phyloP scores from a whole-genome alignment of 768 basidiomycete genomes.

The Tylopilus subfusipes region DNA sequence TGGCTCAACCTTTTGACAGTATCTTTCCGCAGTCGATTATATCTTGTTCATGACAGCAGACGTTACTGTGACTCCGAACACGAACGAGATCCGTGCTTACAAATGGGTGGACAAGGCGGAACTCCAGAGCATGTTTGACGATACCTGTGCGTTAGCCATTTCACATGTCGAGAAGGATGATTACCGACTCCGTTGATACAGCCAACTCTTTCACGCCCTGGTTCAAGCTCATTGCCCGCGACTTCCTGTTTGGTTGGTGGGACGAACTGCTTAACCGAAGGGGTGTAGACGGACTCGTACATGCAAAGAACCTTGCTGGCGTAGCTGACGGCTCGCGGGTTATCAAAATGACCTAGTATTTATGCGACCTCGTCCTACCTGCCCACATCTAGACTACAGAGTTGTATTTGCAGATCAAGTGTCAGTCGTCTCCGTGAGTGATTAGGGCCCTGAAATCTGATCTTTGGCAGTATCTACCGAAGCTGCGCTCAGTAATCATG shows the following conservation, averaged over 20 bases:
- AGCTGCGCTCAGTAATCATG: too few relatives aligned
- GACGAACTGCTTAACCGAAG: conserved; percentile 74
- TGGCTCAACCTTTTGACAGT: conserved; percentile 3
- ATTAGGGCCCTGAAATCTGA: neutral
- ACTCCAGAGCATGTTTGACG: conserved; percentile 86
- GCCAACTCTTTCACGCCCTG: conserved; percentile 94
- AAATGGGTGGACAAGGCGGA: conserved; percentile 92
- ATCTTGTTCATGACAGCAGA: conserved; percentile 92
- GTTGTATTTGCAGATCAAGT: too few relatives aligned
- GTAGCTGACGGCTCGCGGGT: conserved; percentile 72
- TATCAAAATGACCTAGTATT: conserved; percentile 52
- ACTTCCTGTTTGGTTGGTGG: conserved; percentile 99
- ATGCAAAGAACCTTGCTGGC: conserved; percentile 48
- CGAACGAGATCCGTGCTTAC: conserved; percentile 87
- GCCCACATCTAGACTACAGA: neutral
- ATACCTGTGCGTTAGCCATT: conserved; percentile 49
- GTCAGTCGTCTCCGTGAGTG: neutral
- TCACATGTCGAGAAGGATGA: neutral
- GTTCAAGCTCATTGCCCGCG: conserved; percentile 97
- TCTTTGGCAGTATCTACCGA: neutral
- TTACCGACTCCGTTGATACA: conserved; percentile 28
- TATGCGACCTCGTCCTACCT: neutral
- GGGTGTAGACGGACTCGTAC: conserved; percentile 50
- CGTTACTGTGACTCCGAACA: conserved; percentile 76
- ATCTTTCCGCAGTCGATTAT: conserved; percentile 77